Percentiles rank a stretch among this genome's conserved stretches.
phyloP scores from a whole-genome alignment of 2,329 filamentous ascomycete species.

The Colletotrichum sp. region DNA sequence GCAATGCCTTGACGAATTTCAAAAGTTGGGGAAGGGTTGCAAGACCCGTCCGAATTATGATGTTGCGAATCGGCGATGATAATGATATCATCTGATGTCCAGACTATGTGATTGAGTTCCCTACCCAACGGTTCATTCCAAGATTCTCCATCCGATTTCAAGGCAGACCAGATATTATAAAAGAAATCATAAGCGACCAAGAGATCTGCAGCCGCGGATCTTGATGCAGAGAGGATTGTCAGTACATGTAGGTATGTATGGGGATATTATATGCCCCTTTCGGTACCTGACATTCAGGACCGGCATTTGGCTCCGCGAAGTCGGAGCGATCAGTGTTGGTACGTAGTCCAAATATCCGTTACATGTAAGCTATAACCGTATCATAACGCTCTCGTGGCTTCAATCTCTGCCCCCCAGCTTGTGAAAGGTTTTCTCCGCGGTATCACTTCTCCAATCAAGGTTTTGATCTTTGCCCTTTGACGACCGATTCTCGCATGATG shows the following conservation, averaged over 20 bases:
- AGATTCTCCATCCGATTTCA: neutral
- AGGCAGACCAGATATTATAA: neutral
- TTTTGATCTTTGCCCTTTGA: neutral
- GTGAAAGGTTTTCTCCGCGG: neutral
- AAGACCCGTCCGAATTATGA: neutral
- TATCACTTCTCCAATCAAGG: neutral
- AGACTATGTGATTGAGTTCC: neutral
- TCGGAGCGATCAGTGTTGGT: neutral
- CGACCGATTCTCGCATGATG: neutral
- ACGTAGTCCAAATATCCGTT: neutral
- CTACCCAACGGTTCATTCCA: neutral
- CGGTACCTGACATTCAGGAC: neutral
- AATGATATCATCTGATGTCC: neutral
- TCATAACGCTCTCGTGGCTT: neutral
- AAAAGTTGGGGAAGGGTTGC: neutral
- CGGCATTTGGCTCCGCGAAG: neutral
- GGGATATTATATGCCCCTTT: neutral
- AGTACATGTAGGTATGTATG: neutral
- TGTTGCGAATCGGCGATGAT: neutral
- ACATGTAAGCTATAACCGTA: neutral
- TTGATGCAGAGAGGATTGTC: neutral
- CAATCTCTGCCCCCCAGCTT: neutral
- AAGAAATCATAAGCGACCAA: neutral
- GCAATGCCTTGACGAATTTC: neutral
- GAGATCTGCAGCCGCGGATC: neutral